These are phyloP conservation scores for Russula olivacea DNA, from an alignment of 768 basidiomycete genomes.

Conservation along the genomic window DNA sequence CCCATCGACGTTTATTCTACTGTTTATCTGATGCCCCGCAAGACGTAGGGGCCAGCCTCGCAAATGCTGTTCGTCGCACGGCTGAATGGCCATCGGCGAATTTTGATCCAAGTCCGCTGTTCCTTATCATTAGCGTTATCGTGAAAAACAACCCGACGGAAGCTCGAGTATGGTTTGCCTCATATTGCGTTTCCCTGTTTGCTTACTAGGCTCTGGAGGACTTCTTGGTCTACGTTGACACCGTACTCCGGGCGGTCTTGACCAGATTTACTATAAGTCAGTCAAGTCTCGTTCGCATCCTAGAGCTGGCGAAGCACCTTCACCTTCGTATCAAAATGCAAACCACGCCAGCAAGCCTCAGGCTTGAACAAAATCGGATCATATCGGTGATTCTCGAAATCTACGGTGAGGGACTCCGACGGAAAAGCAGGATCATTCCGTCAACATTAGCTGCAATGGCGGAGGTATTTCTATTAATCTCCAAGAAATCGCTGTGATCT, in stretches of 20 bases:
- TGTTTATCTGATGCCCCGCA: background rate
- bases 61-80: conserved; percentile 48
- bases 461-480: conserved; percentile 40
- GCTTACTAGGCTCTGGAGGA: conserved; percentile 39
- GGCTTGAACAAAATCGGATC: conserved; percentile 19
- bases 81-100: conserved; percentile 45
- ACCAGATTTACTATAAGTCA: conserved; percentile 45
- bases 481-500: background rate
- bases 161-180: conserved; percentile 39
- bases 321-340: conserved; percentile 31
- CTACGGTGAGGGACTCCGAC: conserved; percentile 45
- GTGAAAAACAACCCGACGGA: conserved; percentile 56
- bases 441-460: conserved; percentile 45
- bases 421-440: conserved; percentile 47
- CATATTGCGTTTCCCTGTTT: background rate
- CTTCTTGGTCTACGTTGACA: conserved; percentile 52
- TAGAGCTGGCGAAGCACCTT: conserved; percentile 43
- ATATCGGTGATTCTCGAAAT: conserved; percentile 38
- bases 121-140: conserved; percentile 46
- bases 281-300: conserved; percentile 40
- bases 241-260: conserved; percentile 49
- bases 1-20: background rate
- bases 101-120: conserved; percentile 52
- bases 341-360: background rate
- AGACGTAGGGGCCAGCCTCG: conserved; percentile 57